Evolutionary conservation across 2,329 filamentous ascomycete species (phyloP).

Genomic region (Coniochaeta sp.): DNA sequence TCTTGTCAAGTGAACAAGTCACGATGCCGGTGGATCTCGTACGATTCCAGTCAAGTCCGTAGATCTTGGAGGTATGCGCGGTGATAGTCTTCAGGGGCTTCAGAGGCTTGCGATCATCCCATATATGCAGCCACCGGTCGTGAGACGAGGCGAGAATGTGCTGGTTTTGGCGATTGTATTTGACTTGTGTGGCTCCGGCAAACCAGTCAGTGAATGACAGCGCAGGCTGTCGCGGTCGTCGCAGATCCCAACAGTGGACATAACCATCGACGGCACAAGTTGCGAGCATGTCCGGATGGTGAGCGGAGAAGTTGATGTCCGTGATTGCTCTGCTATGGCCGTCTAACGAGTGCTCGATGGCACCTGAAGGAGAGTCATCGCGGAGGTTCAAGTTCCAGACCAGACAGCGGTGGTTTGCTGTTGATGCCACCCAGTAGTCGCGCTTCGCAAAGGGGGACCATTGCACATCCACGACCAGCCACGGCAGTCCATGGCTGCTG

Average conservation of each 20-base stretch:
- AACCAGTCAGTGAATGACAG: slow-evolving; percentile 89
- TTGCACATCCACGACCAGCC: slow-evolving; percentile 92
- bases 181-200: slow-evolving; percentile 88
- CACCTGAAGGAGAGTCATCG: slow-evolving; percentile 61
- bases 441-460: slow-evolving; percentile 90
- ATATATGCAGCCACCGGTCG: slow-evolving; percentile 79
- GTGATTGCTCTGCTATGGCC: slow-evolving; percentile 82
- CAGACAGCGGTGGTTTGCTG: slow-evolving; percentile 87
- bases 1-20: slow-evolving; percentile 86
- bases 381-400: slow-evolving; percentile 86
- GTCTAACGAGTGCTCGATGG: slow-evolving; percentile 81
- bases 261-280: slow-evolving; percentile 92
- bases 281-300: slow-evolving; percentile 81
- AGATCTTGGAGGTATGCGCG: slow-evolving; percentile 89
- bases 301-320: slow-evolving; percentile 92
- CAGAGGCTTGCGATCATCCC: slow-evolving; percentile 78
- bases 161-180: slow-evolving; percentile 82
- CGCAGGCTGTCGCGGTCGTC: slow-evolving; percentile 64
- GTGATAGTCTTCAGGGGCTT: slow-evolving; percentile 75
- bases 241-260: slow-evolving; percentile 86
- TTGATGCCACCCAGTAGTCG: slow-evolving; percentile 90
- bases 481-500: slow-evolving; percentile 75
- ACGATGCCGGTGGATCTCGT: slow-evolving; percentile 64
- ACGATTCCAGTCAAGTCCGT: slow-evolving; percentile 91
- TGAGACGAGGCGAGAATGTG: slow-evolving; percentile 86